Evolutionary conservation across 2,329 filamentous ascomycete species (phyloP).

Genomic region (Orbilia blumenaviensis): DNA sequence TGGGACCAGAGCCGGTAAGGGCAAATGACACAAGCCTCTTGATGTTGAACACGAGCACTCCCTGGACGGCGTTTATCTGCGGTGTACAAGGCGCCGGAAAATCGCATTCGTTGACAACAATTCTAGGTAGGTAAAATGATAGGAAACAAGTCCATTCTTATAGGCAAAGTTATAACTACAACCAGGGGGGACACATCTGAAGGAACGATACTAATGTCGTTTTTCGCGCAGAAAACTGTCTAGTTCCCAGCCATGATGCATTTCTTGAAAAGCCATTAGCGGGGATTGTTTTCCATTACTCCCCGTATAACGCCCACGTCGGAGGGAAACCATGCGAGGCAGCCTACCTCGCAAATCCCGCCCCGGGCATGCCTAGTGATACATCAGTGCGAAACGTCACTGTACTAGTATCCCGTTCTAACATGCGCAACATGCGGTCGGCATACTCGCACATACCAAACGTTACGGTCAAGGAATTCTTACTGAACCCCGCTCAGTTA

Average conservation of each 20-base stretch:
- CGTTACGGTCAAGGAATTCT: conserved; percentile 55
- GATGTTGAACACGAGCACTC: conserved; percentile 25
- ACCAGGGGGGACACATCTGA: not conserved
- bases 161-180: too few species aligned
- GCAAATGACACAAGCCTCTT: not conserved
- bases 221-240: conserved; percentile 13
- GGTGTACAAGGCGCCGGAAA: conserved; percentile 44
- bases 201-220: not conserved
- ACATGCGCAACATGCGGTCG: conserved; percentile 52
- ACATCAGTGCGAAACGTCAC: conserved; percentile 33
- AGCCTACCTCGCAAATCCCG: conserved; percentile 22
- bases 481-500: conserved; percentile 55
- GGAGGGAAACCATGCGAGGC: conserved; percentile 41
- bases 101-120: conserved; percentile 36
- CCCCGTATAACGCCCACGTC: not conserved
- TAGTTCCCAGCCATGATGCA: not conserved
- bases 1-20: not conserved
- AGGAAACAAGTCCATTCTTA: too few species aligned
- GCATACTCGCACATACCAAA: conserved; percentile 56
- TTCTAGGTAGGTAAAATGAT: too few species aligned
- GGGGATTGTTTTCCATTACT: conserved; percentile 18
- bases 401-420: conserved; percentile 57
- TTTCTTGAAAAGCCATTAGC: conserved; percentile 10
- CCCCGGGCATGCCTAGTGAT: not conserved
- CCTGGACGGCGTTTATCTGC: conserved; percentile 45